phyloP scores from a whole-genome alignment of 495 filamentous ascomycete genomes.

The Geopyxis carbonaria region DNA sequence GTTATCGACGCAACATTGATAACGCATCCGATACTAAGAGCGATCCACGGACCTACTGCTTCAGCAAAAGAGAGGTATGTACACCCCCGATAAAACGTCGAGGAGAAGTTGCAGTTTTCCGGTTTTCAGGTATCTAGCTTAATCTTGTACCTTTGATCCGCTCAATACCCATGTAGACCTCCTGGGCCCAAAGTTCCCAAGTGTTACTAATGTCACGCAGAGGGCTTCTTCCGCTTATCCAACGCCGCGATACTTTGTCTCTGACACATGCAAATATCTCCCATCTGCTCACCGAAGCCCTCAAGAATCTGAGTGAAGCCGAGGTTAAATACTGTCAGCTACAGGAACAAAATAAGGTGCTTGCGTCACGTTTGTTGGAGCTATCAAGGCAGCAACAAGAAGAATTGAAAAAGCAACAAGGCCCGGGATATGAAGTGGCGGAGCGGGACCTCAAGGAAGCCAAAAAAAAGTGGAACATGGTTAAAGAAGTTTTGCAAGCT shows the following conservation, averaged over 20 bases:
- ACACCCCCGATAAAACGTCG: too few species aligned
- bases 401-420: conserved; percentile 6
- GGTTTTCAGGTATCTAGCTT: not conserved
- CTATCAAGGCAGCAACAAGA: conserved; percentile 12
- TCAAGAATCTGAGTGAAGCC: not conserved
- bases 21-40: conserved; percentile 17
- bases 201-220: conserved; percentile 3
- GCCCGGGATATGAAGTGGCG: conserved; percentile 8
- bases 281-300: conserved; percentile 10
- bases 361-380: conserved; percentile 9
- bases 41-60: conserved; percentile 13
- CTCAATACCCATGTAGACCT: not conserved
- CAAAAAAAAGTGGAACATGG: conserved; percentile 21
- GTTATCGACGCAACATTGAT: conserved; percentile 20
- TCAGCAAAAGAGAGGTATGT: conserved; percentile 16
- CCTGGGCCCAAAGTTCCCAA: conserved; percentile 3
- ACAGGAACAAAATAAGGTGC: not conserved
- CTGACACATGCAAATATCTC: conserved; percentile 22
- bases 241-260: conserved; percentile 20
- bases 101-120: too few species aligned
- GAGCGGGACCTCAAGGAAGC: conserved; percentile 11
- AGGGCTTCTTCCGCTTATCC: conserved; percentile 17
- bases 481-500: conserved; percentile 19
- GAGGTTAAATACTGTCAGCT: not conserved
- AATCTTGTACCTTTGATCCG: conserved; percentile 2